These are phyloP conservation scores for Scutellaria baicalensis DNA, from an alignment of 257 asterid species.

Conservation along the genomic window DNA sequence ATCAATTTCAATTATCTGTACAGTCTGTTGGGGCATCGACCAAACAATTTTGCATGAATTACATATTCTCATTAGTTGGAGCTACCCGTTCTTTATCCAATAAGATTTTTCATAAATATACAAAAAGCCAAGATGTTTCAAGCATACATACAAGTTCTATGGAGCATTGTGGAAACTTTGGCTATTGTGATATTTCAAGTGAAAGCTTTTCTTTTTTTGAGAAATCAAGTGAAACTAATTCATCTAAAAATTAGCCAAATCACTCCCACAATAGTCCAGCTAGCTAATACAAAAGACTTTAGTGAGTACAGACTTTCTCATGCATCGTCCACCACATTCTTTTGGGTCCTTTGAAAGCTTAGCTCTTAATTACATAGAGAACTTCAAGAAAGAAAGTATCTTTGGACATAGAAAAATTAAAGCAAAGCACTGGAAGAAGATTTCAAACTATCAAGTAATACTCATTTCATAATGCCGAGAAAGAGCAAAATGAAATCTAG, in stretches of 20 bases:
- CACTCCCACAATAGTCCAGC: neutral
- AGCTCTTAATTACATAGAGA: neutral
- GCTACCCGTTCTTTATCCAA: no score
- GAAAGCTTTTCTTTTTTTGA: neutral
- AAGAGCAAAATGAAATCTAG: neutral
- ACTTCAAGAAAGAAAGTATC: neutral
- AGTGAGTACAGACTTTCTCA: neutral
- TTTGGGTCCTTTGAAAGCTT: neutral
- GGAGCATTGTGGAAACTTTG: neutral
- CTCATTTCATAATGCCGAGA: neutral
- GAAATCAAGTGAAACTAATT: neutral
- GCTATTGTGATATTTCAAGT: neutral
- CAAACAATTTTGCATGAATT: no score
- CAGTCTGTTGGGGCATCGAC: no score
- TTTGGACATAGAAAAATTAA: neutral
- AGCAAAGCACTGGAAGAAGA: neutral
- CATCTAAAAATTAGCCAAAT: neutral
- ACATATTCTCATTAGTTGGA: no score
- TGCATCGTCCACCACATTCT: neutral
- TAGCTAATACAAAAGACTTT: slow-evolving; percentile 4
- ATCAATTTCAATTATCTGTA: no score
- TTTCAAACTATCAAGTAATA: neutral
- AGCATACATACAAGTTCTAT: neutral
- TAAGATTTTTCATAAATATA: neutral
- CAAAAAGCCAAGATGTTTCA: neutral